Conservation (phyloP, 2,329 filamentous ascomycete genomes). For the Zasmidium citrigriseum region DNA sequence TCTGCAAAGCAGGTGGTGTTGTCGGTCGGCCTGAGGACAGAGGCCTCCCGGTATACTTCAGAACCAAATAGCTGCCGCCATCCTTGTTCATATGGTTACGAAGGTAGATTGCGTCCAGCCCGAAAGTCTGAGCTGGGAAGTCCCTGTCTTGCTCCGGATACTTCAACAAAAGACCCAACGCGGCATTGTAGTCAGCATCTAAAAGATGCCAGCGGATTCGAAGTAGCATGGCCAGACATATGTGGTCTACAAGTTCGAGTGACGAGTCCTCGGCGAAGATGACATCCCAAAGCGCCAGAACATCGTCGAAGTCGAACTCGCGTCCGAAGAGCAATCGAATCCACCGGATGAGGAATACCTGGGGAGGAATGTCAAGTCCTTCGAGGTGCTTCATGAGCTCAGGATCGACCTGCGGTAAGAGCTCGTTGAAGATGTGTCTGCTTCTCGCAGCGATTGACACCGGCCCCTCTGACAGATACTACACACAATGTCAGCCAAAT, state of each 20-base stretch:
- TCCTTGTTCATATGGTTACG: conserved; percentile 62
- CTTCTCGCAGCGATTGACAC: conserved; percentile 75
- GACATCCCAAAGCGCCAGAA: conserved; percentile 85
- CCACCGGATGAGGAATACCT: conserved; percentile 98
- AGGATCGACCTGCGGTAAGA: conserved; percentile 77
- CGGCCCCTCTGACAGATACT: conserved; percentile 52
- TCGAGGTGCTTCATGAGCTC: conserved; percentile 79
- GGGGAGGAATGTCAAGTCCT: conserved; percentile 85
- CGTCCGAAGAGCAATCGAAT: conserved; percentile 88
- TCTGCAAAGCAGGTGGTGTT: conserved; percentile 35
- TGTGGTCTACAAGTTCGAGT: conserved; percentile 78
- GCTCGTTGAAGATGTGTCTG: conserved; percentile 80
- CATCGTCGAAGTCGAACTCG: conserved; percentile 86
- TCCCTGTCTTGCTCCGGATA: conserved; percentile 64
- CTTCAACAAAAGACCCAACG: conserved; percentile 77
- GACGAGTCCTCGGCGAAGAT: conserved; percentile 84
- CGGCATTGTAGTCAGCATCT: conserved; percentile 82
- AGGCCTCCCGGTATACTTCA: conserved; percentile 64
- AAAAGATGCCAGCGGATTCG: conserved; percentile 88
- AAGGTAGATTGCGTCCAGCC: conserved; percentile 80
- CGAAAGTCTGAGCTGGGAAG: conserved; percentile 63
- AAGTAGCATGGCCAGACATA: conserved; percentile 93
- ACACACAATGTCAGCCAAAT: too few species aligned
- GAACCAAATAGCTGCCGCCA: conserved; percentile 66
- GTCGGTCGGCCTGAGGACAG: conserved; percentile 33